A percentile compares a stretch with the other conserved stretches of the same genome.
These are phyloP conservation scores for Vanrija humicola DNA, from an alignment of 1,284 basidiomycete genomes.

Conservation along the genomic window DNA sequence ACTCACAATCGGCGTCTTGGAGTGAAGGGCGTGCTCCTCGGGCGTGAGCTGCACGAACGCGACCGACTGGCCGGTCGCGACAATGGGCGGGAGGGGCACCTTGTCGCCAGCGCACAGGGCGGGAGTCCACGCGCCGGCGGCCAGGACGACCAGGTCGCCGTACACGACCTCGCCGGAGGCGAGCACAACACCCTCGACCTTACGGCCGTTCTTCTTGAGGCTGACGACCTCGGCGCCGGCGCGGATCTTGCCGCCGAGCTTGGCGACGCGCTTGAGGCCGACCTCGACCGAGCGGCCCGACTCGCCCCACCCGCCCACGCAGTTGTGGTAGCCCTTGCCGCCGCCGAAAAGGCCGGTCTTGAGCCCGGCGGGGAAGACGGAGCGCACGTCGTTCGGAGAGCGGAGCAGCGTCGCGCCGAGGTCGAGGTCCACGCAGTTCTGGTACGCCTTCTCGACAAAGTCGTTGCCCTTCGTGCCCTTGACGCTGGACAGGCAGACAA, in stretches of 20 bases:
- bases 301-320: slow-evolving; percentile 78
- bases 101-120: slow-evolving; percentile 60
- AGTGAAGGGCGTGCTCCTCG: slow-evolving; percentile 64
- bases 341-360: slow-evolving; percentile 28
- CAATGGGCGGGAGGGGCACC: slow-evolving; percentile 30
- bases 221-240: slow-evolving; percentile 59
- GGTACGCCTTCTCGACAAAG: slow-evolving; percentile 37
- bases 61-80: slow-evolving; percentile 59
- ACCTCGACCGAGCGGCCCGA: slow-evolving; percentile 64
- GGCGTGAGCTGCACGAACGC: slow-evolving; percentile 67
- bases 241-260: slow-evolving; percentile 61
- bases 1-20: slow-evolving; percentile 61
- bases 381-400: slow-evolving; percentile 22
- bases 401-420: slow-evolving; percentile 25
- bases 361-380: slow-evolving; percentile 16
- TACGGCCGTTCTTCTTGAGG: slow-evolving; percentile 38
- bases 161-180: slow-evolving; percentile 55
- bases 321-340: slow-evolving; percentile 63
- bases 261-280: slow-evolving; percentile 58
- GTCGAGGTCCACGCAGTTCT: slow-evolving; percentile 28
- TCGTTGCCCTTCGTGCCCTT: slow-evolving; percentile 7
- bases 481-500: slow-evolving; percentile 29
- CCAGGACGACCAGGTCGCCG: slow-evolving; percentile 41
- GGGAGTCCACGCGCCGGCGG: slow-evolving; percentile 60
- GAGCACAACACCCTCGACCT: slow-evolving; percentile 62